phyloP scores from a whole-genome alignment of 768 basidiomycete genomes.

The Lactarius trivialis region DNA sequence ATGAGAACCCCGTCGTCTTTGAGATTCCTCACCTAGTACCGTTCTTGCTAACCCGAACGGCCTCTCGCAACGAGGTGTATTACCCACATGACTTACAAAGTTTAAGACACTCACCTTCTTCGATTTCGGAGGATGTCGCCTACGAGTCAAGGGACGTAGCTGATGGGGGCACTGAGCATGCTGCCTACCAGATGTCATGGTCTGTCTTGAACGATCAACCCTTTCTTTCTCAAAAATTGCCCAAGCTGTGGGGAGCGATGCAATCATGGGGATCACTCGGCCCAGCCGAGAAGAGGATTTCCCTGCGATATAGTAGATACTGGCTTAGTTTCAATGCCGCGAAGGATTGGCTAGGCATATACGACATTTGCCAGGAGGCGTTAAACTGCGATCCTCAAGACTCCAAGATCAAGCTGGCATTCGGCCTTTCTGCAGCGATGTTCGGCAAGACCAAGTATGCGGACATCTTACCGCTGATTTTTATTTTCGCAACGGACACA shows the following conservation, averaged over 20 bases:
- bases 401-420: neutral
- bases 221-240: neutral
- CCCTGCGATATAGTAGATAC: conserved; percentile 1
- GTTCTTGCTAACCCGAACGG: neutral
- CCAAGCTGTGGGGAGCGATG: neutral
- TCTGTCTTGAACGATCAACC: neutral
- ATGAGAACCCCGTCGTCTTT: neutral
- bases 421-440: neutral
- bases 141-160: conserved; percentile 5
- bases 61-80: neutral
- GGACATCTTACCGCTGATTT: neutral
- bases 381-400: neutral
- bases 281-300: neutral
- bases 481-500: neutral
- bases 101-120: neutral
- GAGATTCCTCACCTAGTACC: neutral
- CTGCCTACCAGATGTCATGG: conserved; percentile 4
- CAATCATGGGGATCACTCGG: conserved; percentile 3
- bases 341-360: conserved; percentile 8
- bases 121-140: conserved; percentile 28
- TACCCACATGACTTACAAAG: neutral
- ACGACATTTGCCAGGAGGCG: neutral
- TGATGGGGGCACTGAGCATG: neutral
- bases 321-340: conserved; percentile 6
- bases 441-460: neutral